Conservation (phyloP, 805 yeast species). For the Saturnispora mendoncae region DNA sequence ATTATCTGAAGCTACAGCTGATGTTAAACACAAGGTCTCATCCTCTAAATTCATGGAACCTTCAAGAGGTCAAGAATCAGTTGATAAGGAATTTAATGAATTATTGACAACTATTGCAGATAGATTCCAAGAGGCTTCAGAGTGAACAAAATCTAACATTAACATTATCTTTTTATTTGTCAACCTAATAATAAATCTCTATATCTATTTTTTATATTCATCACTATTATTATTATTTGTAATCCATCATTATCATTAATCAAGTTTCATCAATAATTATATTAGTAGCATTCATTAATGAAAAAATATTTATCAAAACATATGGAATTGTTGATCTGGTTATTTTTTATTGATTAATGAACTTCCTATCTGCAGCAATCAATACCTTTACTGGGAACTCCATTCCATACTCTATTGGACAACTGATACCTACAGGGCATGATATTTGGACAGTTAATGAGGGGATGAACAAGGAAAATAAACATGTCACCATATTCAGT, state of each 20-base stretch:
- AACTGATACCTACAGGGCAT: conserved; percentile 25
- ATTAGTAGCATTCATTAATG: too few relatives aligned
- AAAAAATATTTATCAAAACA: too few relatives aligned
- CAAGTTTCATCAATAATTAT: too few relatives aligned
- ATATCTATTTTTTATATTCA: neutral
- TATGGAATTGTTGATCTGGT: too few relatives aligned
- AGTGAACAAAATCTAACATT: conserved; percentile 34
- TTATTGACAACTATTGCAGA: conserved; percentile 71
- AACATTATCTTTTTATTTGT: neutral
- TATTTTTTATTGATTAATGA: conserved; percentile 34
- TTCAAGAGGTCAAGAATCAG: conserved; percentile 75
- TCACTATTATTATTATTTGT: neutral
- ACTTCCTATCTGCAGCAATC: conserved; percentile 57
- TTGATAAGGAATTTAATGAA: conserved; percentile 66
- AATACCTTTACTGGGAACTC: conserved; percentile 50
- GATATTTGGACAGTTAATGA: conserved; percentile 57
- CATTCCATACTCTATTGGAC: conserved; percentile 51
- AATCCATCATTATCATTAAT: neutral
- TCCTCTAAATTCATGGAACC: conserved; percentile 96
- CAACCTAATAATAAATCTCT: too few relatives aligned
- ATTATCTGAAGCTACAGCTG: conserved; percentile 79
- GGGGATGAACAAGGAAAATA: conserved; percentile 47
- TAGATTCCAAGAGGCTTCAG: conserved; percentile 91
- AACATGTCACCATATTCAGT: conserved; percentile 36
- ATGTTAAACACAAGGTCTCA: conserved; percentile 87